Base-by-base conservation (phyloP, 177 flowering plant species). In the Vitis hybrid region DNA sequence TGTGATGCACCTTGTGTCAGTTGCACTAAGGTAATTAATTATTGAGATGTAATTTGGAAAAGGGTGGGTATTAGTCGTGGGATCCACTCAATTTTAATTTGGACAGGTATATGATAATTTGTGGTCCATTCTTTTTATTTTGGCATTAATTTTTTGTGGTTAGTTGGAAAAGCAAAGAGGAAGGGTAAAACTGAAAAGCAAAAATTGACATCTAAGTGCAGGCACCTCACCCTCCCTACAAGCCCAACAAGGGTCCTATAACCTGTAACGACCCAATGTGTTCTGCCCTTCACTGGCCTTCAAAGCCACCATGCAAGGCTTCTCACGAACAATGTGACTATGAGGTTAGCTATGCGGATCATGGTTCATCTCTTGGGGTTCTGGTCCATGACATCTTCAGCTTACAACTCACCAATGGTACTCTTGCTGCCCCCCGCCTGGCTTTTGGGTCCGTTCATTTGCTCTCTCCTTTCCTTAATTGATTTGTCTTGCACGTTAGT, bases 1-100 rank as follows among this genome's bases (percentile, higher is more conserved):
- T 95, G 97, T 77, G 91, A 95, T 75, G 96, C 93, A 31, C 99
- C 99, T 59, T 93, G 99, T 72, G 69, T 70, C 11, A 74, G 80
- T 19, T 95, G 98, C 72, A 74, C 76, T 12, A 68, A 76, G 83
- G 99, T 95, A 81, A 76, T 18, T 13, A n/a, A 22, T 16, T 11
- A 19, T 3, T 39, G 45, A 39, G 6, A 39, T 39, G 8, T 39
- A 5, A 7, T 39, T 39, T 39, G 45, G 45, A 39, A 39, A 1
- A 39, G 6, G 45, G 45, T 39, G 45, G 45, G 7, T 39, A 39
- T 39, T 39, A 22, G 29, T 26, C 3, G 29, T 26, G 29, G 29
- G 29, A 2, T 26, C 29, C 29, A 26, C 29, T 2, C 29, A 26
- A 26, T 26, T 26, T 26, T 26, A 39, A 39, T 1, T 39, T 39